These are phyloP conservation scores for Kurtzmaniella quercitrusa DNA, from an alignment of 1,139 yeast genomes.

Conservation along the genomic window DNA sequence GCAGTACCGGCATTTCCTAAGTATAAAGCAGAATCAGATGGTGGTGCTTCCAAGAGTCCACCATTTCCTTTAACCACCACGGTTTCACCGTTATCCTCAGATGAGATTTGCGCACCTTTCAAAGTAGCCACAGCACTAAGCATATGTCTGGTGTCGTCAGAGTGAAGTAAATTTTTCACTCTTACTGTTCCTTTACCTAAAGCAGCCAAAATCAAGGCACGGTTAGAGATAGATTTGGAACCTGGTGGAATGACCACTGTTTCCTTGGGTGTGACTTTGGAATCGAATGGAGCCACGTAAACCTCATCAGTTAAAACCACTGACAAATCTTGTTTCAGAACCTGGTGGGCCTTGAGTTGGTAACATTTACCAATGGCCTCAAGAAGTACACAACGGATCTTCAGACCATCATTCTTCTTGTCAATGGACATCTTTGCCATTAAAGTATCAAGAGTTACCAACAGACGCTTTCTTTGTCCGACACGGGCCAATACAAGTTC, in stretches of 20 bases:
- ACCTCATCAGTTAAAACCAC: slow-evolving; percentile 84
- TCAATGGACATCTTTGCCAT: slow-evolving; percentile 90
- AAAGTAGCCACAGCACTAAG: slow-evolving; percentile 75
- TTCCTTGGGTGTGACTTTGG: slow-evolving; percentile 33
- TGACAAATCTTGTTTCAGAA: slow-evolving; percentile 74
- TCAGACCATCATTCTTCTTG: slow-evolving; percentile 91
- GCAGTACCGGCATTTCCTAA: slow-evolving; percentile 99
- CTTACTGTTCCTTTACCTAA: slow-evolving; percentile 81
- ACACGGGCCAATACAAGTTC: slow-evolving; percentile 47
- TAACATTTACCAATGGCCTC: slow-evolving; percentile 84
- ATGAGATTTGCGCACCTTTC: slow-evolving; percentile 75
- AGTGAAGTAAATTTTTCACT: slow-evolving; percentile 81
- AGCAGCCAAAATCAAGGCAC: slow-evolving; percentile 92
- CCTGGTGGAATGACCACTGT: slow-evolving; percentile 83
- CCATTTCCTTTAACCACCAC: slow-evolving; percentile 86
- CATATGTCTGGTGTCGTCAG: slow-evolving; percentile 96
- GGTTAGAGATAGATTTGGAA: slow-evolving; percentile 91
- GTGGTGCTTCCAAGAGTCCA: slow-evolving; percentile 62
- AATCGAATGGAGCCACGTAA: slow-evolving; percentile 54
- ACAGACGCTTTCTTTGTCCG: slow-evolving; percentile 56
- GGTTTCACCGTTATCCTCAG: slow-evolving; percentile 87
- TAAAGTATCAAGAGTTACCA: slow-evolving; percentile 68
- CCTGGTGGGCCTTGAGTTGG: slow-evolving; percentile 84
- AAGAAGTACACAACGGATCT: slow-evolving; percentile 80
- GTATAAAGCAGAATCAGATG: slow-evolving; percentile 55